These are phyloP conservation scores for Juglanconis oblonga DNA, from an alignment of 2,329 filamentous ascomycete species.

Conservation along the genomic window DNA sequence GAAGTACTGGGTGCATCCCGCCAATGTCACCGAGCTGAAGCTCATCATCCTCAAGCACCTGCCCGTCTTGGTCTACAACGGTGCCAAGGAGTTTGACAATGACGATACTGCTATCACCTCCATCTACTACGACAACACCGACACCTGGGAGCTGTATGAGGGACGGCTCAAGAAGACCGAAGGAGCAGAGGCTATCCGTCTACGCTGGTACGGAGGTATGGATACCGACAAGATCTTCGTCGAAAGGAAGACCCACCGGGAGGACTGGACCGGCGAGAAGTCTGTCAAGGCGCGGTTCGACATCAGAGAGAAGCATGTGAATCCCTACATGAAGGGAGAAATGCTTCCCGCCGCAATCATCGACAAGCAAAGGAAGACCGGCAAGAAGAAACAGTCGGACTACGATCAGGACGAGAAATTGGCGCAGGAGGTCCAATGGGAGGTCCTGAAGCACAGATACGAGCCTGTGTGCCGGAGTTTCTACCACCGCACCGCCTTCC, in stretches of 20 bases:
- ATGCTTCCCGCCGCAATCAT: slow-evolving; percentile 87
- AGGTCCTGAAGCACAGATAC: slow-evolving; percentile 81
- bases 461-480: slow-evolving; percentile 90
- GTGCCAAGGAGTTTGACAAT: slow-evolving; percentile 91
- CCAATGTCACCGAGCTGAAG: slow-evolving; percentile 98
- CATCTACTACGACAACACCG: slow-evolving; percentile 95
- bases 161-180: slow-evolving; percentile 97
- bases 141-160: slow-evolving; percentile 91
- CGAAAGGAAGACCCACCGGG: slow-evolving; percentile 95
- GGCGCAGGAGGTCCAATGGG: slow-evolving; percentile 90
- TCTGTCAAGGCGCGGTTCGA: slow-evolving; percentile 96
- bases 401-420: slow-evolving; percentile 89
- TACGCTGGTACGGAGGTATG: slow-evolving; percentile 98
- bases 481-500: slow-evolving; percentile 97
- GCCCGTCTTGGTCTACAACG: slow-evolving; percentile 94
- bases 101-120: slow-evolving; percentile 94
- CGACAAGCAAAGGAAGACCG: slow-evolving; percentile 92
- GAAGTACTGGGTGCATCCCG: slow-evolving; percentile 98
- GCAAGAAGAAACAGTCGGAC: slow-evolving; percentile 88
- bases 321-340: slow-evolving; percentile 80
- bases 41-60: slow-evolving; percentile 97
- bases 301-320: slow-evolving; percentile 96
- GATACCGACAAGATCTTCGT: slow-evolving; percentile 92
- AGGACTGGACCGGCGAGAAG: slow-evolving; percentile 99
- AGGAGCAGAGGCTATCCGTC: slow-evolving; percentile 91